Evolutionary conservation across 192 early-diverging fungal species (phyloP).

Genomic region (Phycomyces nitens): DNA sequence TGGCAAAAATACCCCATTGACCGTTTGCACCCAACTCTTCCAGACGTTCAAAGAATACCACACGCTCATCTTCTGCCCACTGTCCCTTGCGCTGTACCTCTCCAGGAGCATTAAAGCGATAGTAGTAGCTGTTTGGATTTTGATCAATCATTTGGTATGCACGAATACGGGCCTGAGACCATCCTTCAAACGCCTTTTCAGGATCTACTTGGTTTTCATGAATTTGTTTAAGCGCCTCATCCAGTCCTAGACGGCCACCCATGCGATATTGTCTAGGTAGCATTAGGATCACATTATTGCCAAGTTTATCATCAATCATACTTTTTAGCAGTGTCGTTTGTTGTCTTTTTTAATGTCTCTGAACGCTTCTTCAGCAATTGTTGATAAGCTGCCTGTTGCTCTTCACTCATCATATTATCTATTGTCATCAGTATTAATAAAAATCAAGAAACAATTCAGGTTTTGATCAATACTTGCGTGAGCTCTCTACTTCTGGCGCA

Average conservation of each 20-base stretch:
- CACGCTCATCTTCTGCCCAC: conserved; percentile 87
- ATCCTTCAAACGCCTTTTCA: conserved; percentile 90
- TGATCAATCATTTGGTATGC: conserved; percentile 92
- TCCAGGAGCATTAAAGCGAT: conserved; percentile 95
- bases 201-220: conserved; percentile 75
- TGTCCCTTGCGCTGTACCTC: conserved; percentile 90
- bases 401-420: conserved; percentile 64
- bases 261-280: conserved; percentile 61
- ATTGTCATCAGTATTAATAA: conserved; percentile 4
- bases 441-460: neutral
- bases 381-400: conserved; percentile 84
- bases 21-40: conserved; percentile 89
- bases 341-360: conserved; percentile 75
- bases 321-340: conserved; percentile 71
- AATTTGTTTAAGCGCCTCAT: conserved; percentile 88
- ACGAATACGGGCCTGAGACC: conserved; percentile 89
- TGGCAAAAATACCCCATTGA: conserved; percentile 96
- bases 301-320: conserved; percentile 24
- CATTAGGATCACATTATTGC: neutral
- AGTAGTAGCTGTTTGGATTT: conserved; percentile 97
- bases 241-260: conserved; percentile 72
- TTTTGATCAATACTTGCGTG: conserved; percentile 32
- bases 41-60: conserved; percentile 80
- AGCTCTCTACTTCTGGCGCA: conserved; percentile 42
- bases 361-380: conserved; percentile 82